phyloP scores from a whole-genome alignment of 140 eudicot species.

The Oenanthe javanica region DNA sequence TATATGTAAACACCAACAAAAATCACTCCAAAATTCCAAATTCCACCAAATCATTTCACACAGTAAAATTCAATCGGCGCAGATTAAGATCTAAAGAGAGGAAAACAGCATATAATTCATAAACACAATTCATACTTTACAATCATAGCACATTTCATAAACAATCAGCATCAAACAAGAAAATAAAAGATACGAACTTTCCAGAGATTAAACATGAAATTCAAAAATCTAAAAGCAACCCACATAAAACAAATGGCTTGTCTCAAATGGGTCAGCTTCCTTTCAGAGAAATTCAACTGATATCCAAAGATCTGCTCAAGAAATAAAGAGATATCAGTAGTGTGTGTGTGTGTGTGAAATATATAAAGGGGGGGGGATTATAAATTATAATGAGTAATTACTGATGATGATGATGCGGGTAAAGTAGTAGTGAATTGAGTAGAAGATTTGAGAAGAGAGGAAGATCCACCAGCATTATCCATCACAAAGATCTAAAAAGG shows the following conservation, averaged over 20 bases:
- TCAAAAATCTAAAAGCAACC: slow-evolving; percentile 19
- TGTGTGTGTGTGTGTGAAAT: not conserved
- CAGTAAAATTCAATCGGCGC: not conserved
- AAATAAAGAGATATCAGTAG: not conserved
- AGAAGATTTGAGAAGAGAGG: slow-evolving; percentile 21
- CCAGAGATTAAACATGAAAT: not conserved
- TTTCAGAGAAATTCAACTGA: slow-evolving; percentile 45
- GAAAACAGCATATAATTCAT: too few species aligned
- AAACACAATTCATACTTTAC: not conserved
- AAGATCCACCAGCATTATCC: slow-evolving; percentile 48
- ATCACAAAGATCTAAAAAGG: slow-evolving; percentile 25
- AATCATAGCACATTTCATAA: not conserved
- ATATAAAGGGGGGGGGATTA: not conserved
- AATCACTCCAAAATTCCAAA: not conserved
- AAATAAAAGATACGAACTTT: not conserved
- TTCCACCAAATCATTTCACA: slow-evolving; percentile 1
- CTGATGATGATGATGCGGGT: slow-evolving; percentile 31
- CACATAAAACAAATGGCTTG: slow-evolving; percentile 39
- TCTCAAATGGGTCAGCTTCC: slow-evolving; percentile 42
- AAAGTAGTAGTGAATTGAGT: slow-evolving; percentile 23
- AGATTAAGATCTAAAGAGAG: not conserved
- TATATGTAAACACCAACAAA: not conserved
- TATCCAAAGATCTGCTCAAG: slow-evolving; percentile 45
- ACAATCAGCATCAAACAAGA: not conserved
- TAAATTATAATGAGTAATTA: too few species aligned